These are phyloP conservation scores for Nephelium lappaceum DNA, from an alignment of 345 rosid genomes.

Conservation along the genomic window DNA sequence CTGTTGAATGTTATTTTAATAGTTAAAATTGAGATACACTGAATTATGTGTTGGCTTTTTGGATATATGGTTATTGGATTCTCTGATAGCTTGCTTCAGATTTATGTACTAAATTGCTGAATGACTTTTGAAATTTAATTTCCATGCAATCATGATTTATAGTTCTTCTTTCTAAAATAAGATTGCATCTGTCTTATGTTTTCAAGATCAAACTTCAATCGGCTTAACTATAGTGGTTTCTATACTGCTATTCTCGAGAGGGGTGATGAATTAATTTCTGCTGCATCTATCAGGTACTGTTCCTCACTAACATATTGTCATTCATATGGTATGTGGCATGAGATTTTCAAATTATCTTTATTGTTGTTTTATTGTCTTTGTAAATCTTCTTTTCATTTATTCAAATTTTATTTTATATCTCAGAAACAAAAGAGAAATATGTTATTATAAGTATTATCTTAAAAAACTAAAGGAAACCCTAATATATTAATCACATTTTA, in stretches of 20 bases:
- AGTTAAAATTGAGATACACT: background rate
- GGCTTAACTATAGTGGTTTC: slow-evolving; percentile 78
- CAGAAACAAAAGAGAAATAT: background rate
- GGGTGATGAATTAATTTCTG: slow-evolving; percentile 86
- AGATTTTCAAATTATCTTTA: background rate
- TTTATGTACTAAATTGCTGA: background rate
- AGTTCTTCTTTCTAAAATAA: background rate
- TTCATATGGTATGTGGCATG: slow-evolving; percentile 1
- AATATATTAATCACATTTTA: background rate
- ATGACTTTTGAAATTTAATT: background rate
- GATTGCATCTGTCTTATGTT: slow-evolving; percentile 14
- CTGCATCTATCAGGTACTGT: slow-evolving; percentile 81
- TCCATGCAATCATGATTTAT: background rate
- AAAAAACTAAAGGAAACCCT: background rate
- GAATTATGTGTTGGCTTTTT: background rate
- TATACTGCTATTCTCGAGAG: slow-evolving; percentile 80
- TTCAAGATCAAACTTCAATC: slow-evolving; percentile 74
- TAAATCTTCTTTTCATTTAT: background rate
- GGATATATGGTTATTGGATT: background rate
- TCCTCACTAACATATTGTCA: slow-evolving; percentile 11
- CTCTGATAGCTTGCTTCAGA: background rate
- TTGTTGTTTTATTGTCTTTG: background rate
- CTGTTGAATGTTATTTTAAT: background rate
- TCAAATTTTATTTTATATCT: background rate
- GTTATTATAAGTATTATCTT: background rate